These are phyloP conservation scores for Dissophora globulifera DNA, from an alignment of 192 early-diverging fungal species.

Conservation along the genomic window DNA sequence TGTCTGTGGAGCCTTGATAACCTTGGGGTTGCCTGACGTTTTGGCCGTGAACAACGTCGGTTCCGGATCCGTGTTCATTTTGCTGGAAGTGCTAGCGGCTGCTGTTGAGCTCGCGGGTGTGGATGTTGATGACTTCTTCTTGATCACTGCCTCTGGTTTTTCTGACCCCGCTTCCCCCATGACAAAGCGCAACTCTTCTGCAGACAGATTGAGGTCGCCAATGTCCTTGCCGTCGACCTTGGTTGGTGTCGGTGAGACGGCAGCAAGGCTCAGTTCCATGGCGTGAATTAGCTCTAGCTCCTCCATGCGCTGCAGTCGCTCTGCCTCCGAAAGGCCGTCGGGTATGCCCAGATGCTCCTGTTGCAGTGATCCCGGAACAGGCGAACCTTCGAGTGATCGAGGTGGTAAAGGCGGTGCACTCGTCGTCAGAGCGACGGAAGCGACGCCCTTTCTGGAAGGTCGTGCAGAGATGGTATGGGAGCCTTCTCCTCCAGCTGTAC, in stretches of 20 bases:
- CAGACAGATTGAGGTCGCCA: constrained; percentile 13
- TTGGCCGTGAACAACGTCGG: constrained; percentile 10
- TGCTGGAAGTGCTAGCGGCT: background rate
- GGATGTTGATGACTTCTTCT: no score
- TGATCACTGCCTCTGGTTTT: background rate
- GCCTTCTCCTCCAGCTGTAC: background rate
- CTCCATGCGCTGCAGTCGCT: constrained; percentile 11
- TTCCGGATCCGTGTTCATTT: background rate
- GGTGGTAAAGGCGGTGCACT: constrained; percentile 42
- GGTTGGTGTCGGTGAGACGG: background rate
- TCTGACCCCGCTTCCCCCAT: background rate
- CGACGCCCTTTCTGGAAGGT: background rate
- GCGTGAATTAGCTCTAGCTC: constrained; percentile 34
- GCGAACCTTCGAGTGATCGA: constrained; percentile 3
- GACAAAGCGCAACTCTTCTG: constrained; percentile 26
- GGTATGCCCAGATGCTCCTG: background rate
- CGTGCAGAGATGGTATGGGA: background rate
- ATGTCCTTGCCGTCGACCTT: constrained; percentile 1
- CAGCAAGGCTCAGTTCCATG: constrained; percentile 23
- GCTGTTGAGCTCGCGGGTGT: background rate
- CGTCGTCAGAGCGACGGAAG: background rate
- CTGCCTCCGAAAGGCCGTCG: constrained; percentile 9
- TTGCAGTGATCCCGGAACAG: constrained; percentile 5
- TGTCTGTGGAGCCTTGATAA: constrained; percentile 16
- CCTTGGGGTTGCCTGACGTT: background rate